Conservation (phyloP, 306 rosid species). For the Calophaca sinica region DNA sequence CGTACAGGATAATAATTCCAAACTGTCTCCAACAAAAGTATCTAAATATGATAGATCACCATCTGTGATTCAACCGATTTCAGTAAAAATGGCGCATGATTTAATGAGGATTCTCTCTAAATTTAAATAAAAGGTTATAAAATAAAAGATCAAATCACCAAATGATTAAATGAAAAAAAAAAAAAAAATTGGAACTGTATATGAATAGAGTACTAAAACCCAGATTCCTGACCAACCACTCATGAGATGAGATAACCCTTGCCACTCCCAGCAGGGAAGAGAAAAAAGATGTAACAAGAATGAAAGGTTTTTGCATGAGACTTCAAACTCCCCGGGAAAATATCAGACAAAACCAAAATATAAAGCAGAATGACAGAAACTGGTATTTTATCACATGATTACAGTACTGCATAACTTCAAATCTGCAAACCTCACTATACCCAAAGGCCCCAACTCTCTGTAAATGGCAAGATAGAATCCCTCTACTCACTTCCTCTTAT, state of each 20-base stretch:
- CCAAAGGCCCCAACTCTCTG: constrained; percentile 1
- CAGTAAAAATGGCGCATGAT: constrained; percentile 56
- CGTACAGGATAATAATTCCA: constrained; percentile 85
- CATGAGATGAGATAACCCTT: constrained; percentile 22
- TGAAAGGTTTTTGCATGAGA: constrained; percentile 17
- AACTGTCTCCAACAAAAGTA: constrained; percentile 87
- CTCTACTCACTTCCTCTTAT: too few species aligned
- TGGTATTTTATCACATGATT: background rate
- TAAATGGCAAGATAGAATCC: background rate
- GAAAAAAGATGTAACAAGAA: constrained; percentile 14
- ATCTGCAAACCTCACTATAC: background rate
- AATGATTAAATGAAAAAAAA: constrained; percentile 16
- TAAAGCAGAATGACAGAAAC: constrained; percentile 28
- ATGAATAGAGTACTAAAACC: constrained; percentile 25
- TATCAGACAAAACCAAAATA: constrained; percentile 26
- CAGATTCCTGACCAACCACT: constrained; percentile 5
- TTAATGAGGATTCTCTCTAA: constrained; percentile 55
- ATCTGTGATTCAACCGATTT: constrained; percentile 68
- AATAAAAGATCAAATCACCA: constrained; percentile 15
- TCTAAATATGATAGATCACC: constrained; percentile 79
- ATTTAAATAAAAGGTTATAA: constrained; percentile 40
- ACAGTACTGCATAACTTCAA: constrained; percentile 1
- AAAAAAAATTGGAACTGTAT: constrained; percentile 10
- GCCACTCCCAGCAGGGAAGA: constrained; percentile 9
- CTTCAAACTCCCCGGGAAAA: constrained; percentile 26